These are phyloP conservation scores for Pyrus pyrifolia DNA, from an alignment of 306 rosid species.

Conservation along the genomic window DNA sequence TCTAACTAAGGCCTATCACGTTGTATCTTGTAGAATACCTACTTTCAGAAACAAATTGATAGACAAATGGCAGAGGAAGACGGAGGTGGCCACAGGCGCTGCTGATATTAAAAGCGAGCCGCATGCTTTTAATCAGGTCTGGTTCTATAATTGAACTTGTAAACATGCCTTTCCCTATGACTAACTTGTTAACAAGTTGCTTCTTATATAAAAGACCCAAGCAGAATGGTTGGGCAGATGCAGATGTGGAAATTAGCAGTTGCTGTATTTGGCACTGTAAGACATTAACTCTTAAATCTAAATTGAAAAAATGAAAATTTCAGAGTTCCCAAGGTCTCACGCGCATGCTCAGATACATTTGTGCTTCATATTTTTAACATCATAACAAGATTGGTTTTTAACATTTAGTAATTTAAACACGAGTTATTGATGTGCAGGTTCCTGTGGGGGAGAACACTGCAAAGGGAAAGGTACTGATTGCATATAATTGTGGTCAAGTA, in stretches of 20 bases:
- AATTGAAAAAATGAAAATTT: too few relatives aligned
- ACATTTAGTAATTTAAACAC: too few relatives aligned
- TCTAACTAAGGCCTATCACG: too few relatives aligned
- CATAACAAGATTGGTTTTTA: too few relatives aligned
- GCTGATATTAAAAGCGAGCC: slow-evolving; percentile 72
- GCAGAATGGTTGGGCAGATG: slow-evolving; percentile 86
- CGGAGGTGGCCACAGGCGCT: slow-evolving; percentile 79
- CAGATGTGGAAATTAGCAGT: slow-evolving; percentile 50
- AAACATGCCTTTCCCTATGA: slow-evolving; percentile 1
- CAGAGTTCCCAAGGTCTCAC: too few relatives aligned
- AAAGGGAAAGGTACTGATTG: slow-evolving; percentile 24
- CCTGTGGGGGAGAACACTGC: slow-evolving; percentile 17
- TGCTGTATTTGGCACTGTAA: slow-evolving; percentile 39
- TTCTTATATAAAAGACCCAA: slow-evolving; percentile 82
- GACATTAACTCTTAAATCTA: too few relatives aligned
- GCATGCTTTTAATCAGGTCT: slow-evolving; percentile 86
- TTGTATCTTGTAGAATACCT: slow-evolving; percentile 39
- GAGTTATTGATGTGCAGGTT: slow-evolving; percentile 35
- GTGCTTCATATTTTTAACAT: too few relatives aligned
- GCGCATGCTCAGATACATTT: background rate
- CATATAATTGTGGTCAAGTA: slow-evolving; percentile 1
- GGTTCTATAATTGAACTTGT: slow-evolving; percentile 18
- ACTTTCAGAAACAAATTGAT: slow-evolving; percentile 70
- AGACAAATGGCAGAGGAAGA: slow-evolving; percentile 88
- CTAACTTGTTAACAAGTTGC: slow-evolving; percentile 59